Base-by-base conservation (phyloP, 768 basidiomycete genomes). In the Lactifluus echinatus region DNA sequence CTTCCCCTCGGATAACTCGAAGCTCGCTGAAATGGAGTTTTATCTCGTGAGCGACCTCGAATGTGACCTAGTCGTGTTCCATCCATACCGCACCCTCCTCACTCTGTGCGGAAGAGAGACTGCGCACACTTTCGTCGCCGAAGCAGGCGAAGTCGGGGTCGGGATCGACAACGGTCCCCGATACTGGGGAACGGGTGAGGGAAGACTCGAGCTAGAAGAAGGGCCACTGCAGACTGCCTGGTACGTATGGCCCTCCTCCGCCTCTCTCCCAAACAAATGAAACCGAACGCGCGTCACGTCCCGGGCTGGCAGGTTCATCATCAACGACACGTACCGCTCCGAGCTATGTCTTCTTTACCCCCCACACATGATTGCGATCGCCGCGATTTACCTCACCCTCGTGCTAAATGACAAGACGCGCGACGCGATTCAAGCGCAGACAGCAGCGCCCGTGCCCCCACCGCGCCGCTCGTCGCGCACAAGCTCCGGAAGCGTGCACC, bases 1-100 rank as follows among this genome's bases (percentile, higher is more conserved):
- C n/a, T 95, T 96, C 66, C 83, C 89, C 0, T 79, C 87, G 0
- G 93, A 96, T 67, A 88, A 94, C 65, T 81, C 87, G 11, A 93
- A 92, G 66, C 75, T 99, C 14, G 96, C 94, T 3, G 96, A 99
- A 70, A 97, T 97, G 94, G 95, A 98, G 68, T 98, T 98, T 73
- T 98, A 95, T 73, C 83, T 98, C 10, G 85, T 99, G 23, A 92
- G 92, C 66, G 94, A 99, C 68, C 80, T 98, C 26, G 93, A 96
- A 69, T 97, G 95, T 66, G 92, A 98, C 70, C 74, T 99, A 42
- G 70, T 85, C 53, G 80, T 97, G 8, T 97, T 93, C 69, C 96
- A 97, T 69, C 95, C 96, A 0, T 99, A 99, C 71, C 84, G 93
- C 50, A 89, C 92, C 0, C 79, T 98, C 23, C 73, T 88, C 40